phyloP scores from a whole-genome alignment of 495 filamentous ascomycete species.

The Xylaria curta region DNA sequence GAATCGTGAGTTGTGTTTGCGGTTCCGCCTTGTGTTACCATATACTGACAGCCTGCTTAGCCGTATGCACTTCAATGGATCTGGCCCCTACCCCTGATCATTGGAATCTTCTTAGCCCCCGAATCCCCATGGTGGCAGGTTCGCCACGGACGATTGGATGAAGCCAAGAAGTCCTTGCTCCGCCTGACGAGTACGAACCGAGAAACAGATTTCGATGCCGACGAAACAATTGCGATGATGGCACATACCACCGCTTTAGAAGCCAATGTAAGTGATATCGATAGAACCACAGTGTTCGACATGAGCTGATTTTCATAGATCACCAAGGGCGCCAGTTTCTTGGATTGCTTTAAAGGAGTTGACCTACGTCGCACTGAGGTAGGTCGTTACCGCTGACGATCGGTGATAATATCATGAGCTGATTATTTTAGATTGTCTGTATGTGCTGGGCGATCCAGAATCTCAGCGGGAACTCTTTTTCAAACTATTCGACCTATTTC shows the following conservation, averaged over 20 bases:
- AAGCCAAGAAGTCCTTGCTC: conserved; percentile 71
- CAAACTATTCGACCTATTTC: conserved; percentile 82
- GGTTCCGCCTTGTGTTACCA: background rate
- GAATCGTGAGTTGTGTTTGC: conserved; percentile 48
- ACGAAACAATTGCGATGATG: conserved; percentile 86
- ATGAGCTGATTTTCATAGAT: conserved; percentile 42
- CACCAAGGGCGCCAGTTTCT: conserved; percentile 70
- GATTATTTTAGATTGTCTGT: conserved; percentile 61
- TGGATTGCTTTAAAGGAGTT: conserved; percentile 77
- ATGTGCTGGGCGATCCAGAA: conserved; percentile 88
- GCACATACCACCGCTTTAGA: conserved; percentile 80
- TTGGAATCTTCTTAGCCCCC: conserved; percentile 73
- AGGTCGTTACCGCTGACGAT: conserved; percentile 10
- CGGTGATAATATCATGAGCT: conserved; percentile 10
- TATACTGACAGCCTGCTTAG: conserved; percentile 38
- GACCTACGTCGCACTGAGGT: conserved; percentile 75
- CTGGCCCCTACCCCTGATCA: conserved; percentile 77
- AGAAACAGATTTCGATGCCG: conserved; percentile 69
- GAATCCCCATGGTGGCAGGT: conserved; percentile 88
- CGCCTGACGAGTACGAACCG: conserved; percentile 66
- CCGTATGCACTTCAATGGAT: conserved; percentile 83
- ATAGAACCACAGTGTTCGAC: background rate
- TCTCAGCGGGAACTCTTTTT: conserved; percentile 78
- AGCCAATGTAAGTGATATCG: conserved; percentile 52
- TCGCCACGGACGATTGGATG: conserved; percentile 68